Percentiles rank a stretch among this genome's conserved stretches.
phyloP scores from a whole-genome alignment of 805 yeast genomes.

The Jamesozyma jinghongensis region DNA sequence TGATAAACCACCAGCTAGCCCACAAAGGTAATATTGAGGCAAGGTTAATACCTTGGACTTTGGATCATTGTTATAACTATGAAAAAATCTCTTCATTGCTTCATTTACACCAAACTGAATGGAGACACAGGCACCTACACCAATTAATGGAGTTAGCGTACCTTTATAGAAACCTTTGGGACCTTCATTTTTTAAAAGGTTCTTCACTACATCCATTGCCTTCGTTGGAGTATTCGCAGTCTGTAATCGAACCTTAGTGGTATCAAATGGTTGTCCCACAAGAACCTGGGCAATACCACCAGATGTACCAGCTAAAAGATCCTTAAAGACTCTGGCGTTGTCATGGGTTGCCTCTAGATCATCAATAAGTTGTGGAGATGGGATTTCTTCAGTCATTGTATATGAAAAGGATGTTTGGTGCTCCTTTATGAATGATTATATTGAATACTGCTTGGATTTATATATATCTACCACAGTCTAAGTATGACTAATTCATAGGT shows the following conservation, averaged over 20 bases:
- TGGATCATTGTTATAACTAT: constrained; percentile 31
- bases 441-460: too few relatives aligned
- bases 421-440: too few relatives aligned
- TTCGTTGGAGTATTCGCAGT: constrained; percentile 67
- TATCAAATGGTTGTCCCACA: constrained; percentile 93
- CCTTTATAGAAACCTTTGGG: constrained; percentile 84
- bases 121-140: constrained; percentile 97
- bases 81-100: constrained; percentile 76
- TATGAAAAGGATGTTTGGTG: too few relatives aligned
- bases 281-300: constrained; percentile 96
- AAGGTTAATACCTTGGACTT: constrained; percentile 33
- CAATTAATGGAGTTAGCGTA: constrained; percentile 83
- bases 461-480: too few relatives aligned
- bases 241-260: constrained; percentile 87
- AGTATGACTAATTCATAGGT: too few relatives aligned
- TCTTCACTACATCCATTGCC: constrained; percentile 68
- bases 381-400: constrained; percentile 29
- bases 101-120: constrained; percentile 94
- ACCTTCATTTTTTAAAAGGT: constrained; percentile 73
- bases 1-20: constrained; percentile 88
- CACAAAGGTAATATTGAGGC: constrained; percentile 71
- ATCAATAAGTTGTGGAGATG: constrained; percentile 28
- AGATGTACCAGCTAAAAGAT: constrained; percentile 81
- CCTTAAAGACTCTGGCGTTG: constrained; percentile 47
- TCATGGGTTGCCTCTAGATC: constrained; percentile 19